These are phyloP conservation scores for Sutorius eximius DNA, from an alignment of 1,284 basidiomycete genomes.

Conservation along the genomic window DNA sequence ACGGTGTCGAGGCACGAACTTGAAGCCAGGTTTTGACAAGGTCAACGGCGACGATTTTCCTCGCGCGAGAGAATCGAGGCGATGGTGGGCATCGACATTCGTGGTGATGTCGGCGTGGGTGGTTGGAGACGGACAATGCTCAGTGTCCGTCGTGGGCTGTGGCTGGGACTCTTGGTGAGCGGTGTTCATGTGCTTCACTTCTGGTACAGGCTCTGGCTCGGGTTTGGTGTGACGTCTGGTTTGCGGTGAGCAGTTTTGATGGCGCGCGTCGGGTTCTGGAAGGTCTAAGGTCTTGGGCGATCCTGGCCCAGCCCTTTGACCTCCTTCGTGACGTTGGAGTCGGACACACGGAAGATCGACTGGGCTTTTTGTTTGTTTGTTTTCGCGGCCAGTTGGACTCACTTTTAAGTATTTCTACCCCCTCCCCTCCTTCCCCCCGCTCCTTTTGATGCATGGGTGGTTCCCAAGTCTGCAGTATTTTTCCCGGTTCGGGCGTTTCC, in stretches of 20 bases:
- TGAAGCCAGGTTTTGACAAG: background rate
- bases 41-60: background rate
- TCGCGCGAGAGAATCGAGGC: background rate
- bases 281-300: background rate
- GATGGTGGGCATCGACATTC: too few species aligned
- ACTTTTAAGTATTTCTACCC: background rate
- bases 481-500: background rate
- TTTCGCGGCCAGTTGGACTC: background rate
- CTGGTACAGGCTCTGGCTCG: background rate
- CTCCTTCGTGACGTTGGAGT: background rate
- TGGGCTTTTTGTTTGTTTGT: background rate
- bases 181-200: background rate
- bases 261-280: background rate
- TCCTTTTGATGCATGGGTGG: background rate
- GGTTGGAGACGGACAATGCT: too few species aligned
- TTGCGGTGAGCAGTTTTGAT: too few species aligned
- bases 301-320: background rate
- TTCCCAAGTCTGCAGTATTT: background rate
- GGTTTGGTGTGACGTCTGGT: background rate
- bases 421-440: background rate
- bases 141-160: background rate
- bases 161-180: background rate
- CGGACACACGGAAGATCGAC: background rate
- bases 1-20: background rate
- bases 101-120: too few species aligned